Conservation (phyloP, 1,139 yeast genomes). For the Debaryomyces udenii region DNA sequence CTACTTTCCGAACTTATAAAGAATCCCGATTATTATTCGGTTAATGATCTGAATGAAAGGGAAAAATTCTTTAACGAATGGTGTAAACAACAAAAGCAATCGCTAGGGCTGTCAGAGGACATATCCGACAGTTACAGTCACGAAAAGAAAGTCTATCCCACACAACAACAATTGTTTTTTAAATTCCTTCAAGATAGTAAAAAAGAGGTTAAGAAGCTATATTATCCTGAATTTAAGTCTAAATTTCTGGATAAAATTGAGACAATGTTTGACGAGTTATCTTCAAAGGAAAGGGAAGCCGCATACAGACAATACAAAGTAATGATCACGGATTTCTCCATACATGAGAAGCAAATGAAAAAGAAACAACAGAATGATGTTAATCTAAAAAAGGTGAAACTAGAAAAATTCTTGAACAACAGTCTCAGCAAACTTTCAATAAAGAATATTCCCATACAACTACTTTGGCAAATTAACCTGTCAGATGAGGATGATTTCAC, state of each 20-base stretch:
- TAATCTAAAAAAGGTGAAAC: conserved; percentile 34
- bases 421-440: conserved; percentile 2
- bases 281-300: conserved; percentile 24
- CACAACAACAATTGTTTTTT: conserved; percentile 26
- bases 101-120: no score
- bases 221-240: conserved; percentile 32
- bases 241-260: conserved; percentile 21
- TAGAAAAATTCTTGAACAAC: conserved; percentile 23
- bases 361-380: conserved; percentile 19
- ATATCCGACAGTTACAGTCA: no score
- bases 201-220: conserved; percentile 29
- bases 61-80: conserved; percentile 36
- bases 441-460: not conserved
- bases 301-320: conserved; percentile 28
- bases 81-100: conserved; percentile 20
- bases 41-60: conserved; percentile 22
- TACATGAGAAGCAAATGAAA: conserved; percentile 28
- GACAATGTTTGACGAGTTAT: conserved; percentile 14
- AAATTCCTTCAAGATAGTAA: conserved; percentile 35
- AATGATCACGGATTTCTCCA: conserved; percentile 29
- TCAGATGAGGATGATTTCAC: conserved; percentile 19
- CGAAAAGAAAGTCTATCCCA: conserved; percentile 24
- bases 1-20: conserved; percentile 31
- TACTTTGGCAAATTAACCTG: not conserved
- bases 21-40: conserved; percentile 34